Evolutionary conservation across 371 early-diverging fungal species (phyloP), one percentile per base, ranked within the genome.

Genomic region (Saksenaea oblongispora): DNA sequence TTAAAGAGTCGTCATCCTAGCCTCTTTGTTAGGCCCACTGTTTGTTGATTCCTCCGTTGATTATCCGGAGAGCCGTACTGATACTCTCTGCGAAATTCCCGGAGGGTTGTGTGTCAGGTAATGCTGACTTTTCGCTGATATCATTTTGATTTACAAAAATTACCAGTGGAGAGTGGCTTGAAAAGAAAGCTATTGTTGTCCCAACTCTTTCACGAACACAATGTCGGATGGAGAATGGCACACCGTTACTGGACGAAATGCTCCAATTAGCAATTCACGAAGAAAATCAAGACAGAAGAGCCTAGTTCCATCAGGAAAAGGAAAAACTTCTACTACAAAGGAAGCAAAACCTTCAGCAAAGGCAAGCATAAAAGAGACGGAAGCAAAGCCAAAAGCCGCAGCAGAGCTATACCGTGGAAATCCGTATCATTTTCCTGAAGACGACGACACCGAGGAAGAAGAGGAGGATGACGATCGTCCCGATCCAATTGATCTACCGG

Each of bases 401-500:
- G 15, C 35, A 13, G 35, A 56, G 11, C 3, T 26, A 4, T 15
- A 39, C 9, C 58, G 15, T 28, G 42, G 42, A 22, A 69, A 69
- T 31, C 69, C 69, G 4, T 69, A 61, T 31, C 61, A 64, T 22
- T 53, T 64, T n/a, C 62, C 64, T 14, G 69, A 64, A 7, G 80
- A 82, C 22, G 84, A 78, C n/a, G 80, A 74, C 28, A 69, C 72
- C 2, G 69, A 76, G 18, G 82, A 73, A 39, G 84, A 81, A 15
- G 76, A 80, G 27, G 85, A 81, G 41, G 76, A 73, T 37, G 79
- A 79, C 62, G 81, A 66, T 65, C 71, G 67, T 51, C 72, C 59
- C 31, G 80, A 81, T 63, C 76, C 69, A 17, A 78, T 80, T 18
- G 85, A 84, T 59, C 56, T 81, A 0, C 72, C 75, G 15, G 65